Evolutionary conservation across 805 yeast species (phyloP).

Genomic region (Pichia gijzeniarum): DNA sequence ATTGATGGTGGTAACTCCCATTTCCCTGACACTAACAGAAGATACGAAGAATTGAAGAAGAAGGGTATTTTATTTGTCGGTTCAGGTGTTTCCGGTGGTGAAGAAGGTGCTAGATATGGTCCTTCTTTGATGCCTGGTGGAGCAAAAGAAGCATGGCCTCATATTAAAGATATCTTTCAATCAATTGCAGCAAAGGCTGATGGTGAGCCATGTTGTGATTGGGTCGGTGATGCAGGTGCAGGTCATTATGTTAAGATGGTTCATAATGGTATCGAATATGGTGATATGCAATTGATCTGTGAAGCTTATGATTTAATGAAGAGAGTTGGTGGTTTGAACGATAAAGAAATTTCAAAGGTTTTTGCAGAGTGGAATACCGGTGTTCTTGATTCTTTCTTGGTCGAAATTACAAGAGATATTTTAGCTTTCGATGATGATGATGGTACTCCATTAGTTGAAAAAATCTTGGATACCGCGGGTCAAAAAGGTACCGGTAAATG

Average conservation of each 20-base stretch:
- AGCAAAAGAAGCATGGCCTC: constrained; percentile 97
- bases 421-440: constrained; percentile 83
- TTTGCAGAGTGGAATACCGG: constrained; percentile 94
- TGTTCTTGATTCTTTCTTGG: constrained; percentile 92
- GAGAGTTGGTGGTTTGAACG: constrained; percentile 84
- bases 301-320: constrained; percentile 97
- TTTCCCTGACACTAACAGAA: constrained; percentile 97
- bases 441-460: constrained; percentile 91
- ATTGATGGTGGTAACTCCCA: constrained; percentile 99
- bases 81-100: constrained; percentile 99
- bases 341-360: constrained; percentile 90
- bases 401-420: constrained; percentile 95
- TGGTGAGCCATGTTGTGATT: constrained; percentile 99
- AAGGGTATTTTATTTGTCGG: constrained; percentile 93
- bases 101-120: constrained; percentile 99
- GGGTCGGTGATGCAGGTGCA: constrained; percentile 99
- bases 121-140: constrained; percentile 99
- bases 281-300: constrained; percentile 98
- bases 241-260: constrained; percentile 99
- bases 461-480: constrained; percentile 94
- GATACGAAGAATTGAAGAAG: constrained; percentile 79
- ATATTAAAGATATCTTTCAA: constrained; percentile 94
- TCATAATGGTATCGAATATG: constrained; percentile 99
- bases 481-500: constrained; percentile 99
- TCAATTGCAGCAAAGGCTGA: constrained; percentile 92